Percentiles rank a stretch among this genome's conserved stretches.
These are phyloP conservation scores for Neurospora sp. DNA, from an alignment of 2,329 filamentous ascomycete genomes.

Conservation along the genomic window DNA sequence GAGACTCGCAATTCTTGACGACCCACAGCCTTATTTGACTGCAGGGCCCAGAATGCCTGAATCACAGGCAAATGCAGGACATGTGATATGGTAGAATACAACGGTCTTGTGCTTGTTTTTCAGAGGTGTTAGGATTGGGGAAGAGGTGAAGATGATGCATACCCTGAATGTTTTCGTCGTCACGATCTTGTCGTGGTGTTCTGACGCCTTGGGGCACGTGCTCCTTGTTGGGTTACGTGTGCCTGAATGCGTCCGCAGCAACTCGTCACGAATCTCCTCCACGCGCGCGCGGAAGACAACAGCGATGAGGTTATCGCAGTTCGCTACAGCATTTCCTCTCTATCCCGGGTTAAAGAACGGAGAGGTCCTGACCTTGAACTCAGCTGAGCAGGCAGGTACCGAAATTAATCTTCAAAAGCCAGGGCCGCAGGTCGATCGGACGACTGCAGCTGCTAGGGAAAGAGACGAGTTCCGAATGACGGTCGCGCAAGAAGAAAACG, in stretches of 20 bases:
- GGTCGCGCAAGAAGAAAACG: background rate
- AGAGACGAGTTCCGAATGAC: background rate
- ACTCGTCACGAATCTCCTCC: background rate
- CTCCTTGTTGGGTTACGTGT: background rate
- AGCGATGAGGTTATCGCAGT: background rate
- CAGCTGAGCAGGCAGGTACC: background rate
- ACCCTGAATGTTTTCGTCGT: background rate
- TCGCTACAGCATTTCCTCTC: background rate
- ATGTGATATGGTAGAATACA: background rate
- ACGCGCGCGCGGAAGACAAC: background rate
- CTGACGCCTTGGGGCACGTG: background rate
- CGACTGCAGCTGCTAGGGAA: background rate
- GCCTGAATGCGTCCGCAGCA: background rate
- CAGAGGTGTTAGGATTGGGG: background rate
- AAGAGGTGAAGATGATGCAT: background rate
- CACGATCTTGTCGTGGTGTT: background rate
- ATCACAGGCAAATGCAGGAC: background rate
- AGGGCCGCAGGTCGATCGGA: background rate
- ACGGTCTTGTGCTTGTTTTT: background rate
- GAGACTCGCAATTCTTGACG: background rate
- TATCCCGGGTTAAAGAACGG: background rate
- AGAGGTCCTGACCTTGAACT: background rate
- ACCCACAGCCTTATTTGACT: background rate
- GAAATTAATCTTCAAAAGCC: background rate
- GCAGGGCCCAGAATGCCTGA: background rate